A percentile compares a stretch with the other conserved stretches of the same genome.
phyloP scores from a whole-genome alignment of 306 rosid species.

The Fragaria nilgerrensis region DNA sequence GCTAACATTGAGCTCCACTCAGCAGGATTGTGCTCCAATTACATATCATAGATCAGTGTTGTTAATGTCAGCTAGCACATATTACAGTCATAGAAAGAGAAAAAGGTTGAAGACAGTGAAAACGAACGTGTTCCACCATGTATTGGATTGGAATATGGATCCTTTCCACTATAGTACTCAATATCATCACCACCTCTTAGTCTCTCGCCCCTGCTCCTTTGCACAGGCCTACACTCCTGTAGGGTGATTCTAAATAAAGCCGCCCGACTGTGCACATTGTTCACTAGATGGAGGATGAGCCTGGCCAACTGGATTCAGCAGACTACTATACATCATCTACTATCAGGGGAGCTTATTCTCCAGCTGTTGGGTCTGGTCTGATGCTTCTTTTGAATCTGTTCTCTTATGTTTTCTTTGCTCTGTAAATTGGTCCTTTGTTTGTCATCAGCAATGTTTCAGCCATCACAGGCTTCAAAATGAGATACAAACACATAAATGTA shows the following conservation, averaged over 20 bases:
- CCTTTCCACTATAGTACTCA: background rate
- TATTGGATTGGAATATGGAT: background rate
- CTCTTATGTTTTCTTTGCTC: no score
- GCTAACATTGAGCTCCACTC: background rate
- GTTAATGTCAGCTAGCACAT: background rate
- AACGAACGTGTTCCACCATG: background rate
- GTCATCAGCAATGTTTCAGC: no score
- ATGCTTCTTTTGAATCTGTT: no score
- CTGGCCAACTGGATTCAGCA: background rate
- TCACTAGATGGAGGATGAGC: background rate
- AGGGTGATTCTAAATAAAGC: background rate
- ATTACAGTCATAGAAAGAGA: no score
- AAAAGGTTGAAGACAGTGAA: background rate
- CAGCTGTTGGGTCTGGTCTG: no score
- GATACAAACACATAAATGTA: no score
- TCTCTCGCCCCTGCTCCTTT: background rate
- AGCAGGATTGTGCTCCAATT: background rate
- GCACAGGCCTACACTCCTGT: background rate
- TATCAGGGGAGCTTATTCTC: no score
- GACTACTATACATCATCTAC: background rate
- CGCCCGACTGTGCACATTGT: background rate
- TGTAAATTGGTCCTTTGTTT: no score
- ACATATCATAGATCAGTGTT: background rate
- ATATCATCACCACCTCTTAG: background rate
- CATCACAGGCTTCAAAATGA: no score